A percentile compares a stretch with the other conserved stretches of the same genome.
Conservation (phyloP, 805 yeast genomes). For the Wickerhamomyces sydowiorum region DNA sequence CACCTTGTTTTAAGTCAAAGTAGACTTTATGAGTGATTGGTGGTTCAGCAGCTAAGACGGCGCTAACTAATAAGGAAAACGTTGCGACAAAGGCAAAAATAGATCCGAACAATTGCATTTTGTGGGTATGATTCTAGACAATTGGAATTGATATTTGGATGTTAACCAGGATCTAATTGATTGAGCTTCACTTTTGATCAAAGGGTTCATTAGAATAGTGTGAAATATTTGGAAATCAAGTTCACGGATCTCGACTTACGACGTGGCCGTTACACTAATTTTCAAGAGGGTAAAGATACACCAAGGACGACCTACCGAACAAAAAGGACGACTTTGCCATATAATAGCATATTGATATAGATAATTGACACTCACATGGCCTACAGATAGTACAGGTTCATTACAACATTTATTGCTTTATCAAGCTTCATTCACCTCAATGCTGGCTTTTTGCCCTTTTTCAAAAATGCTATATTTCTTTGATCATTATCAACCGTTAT, state of each 20-base stretch:
- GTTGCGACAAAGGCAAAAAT: slow-evolving; percentile 6
- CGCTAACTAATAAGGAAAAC: slow-evolving; percentile 10
- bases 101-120: slow-evolving; percentile 12
- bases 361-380: too few relatives aligned
- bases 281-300: not conserved
- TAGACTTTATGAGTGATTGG: slow-evolving; percentile 70
- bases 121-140: not conserved
- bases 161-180: too few relatives aligned
- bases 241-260: not conserved
- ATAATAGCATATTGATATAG: too few relatives aligned
- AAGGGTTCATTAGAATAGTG: too few relatives aligned
- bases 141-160: too few relatives aligned
- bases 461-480: slow-evolving; percentile 9
- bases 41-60: slow-evolving; percentile 23
- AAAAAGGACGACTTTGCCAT: too few relatives aligned
- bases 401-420: not conserved
- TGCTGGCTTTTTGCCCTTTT: slow-evolving; percentile 9
- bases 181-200: too few relatives aligned
- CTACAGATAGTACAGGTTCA: not conserved
- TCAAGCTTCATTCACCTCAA: not conserved
- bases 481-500: slow-evolving; percentile 8
- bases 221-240: not conserved
- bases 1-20: slow-evolving; percentile 83
- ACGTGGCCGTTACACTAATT: not conserved
- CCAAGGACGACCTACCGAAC: too few relatives aligned